A percentile compares a stretch with the other conserved stretches of the same genome.
Evolutionary conservation across 257 asterid species (phyloP).

Genomic region (Solanum tarijense): DNA sequence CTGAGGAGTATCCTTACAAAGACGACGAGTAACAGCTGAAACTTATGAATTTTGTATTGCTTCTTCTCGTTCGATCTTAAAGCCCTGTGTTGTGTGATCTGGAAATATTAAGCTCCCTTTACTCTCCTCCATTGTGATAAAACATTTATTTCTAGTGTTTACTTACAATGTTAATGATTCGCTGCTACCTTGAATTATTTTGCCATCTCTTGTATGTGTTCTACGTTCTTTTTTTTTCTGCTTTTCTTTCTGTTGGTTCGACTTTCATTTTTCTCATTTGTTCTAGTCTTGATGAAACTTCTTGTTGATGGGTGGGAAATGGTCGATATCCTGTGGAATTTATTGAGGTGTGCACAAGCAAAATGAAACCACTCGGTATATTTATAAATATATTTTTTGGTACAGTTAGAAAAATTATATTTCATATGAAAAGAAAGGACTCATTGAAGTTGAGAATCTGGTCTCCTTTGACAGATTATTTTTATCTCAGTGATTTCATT

Average conservation of each 20-base stretch:
- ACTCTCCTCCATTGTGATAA: not conserved
- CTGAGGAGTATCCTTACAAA: conserved; percentile 97
- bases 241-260: not conserved
- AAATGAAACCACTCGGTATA: not conserved
- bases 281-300: not conserved
- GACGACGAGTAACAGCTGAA: conserved; percentile 64
- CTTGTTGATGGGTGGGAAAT: not conserved
- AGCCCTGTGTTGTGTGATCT: not conserved
- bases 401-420: not conserved
- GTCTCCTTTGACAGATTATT: too few species aligned
- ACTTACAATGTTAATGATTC: not conserved
- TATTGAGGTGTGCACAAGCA: not conserved
- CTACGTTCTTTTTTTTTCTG: too few species aligned
- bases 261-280: not conserved
- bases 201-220: not conserved
- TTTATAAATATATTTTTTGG: not conserved
- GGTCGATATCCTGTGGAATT: not conserved
- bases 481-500: not conserved
- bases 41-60: not conserved
- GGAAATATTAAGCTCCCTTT: not conserved
- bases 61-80: not conserved
- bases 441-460: not conserved
- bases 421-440: not conserved
- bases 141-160: not conserved
- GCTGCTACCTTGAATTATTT: not conserved